Evolutionary conservation across 2,329 filamentous ascomycete genomes (phyloP).

Genomic region (Cytospora piceae): DNA sequence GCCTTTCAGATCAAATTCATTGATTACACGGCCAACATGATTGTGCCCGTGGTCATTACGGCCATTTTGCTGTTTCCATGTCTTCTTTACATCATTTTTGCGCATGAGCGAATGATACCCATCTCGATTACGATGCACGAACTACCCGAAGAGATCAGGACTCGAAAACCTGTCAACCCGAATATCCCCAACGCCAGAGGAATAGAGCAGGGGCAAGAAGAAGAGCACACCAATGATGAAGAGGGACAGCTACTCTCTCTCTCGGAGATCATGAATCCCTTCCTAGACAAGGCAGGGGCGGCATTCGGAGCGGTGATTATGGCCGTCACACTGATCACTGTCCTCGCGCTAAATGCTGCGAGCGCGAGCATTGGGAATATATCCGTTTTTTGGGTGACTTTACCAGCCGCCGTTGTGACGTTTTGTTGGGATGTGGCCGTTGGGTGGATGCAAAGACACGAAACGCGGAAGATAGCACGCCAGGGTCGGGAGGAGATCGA

Average conservation of each 20-base stretch:
- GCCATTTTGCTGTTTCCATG: constrained; percentile 71
- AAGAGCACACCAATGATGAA: constrained; percentile 49
- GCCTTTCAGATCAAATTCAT: constrained; percentile 75
- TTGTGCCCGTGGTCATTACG: constrained; percentile 71
- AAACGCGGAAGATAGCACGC: constrained; percentile 65
- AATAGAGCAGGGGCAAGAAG: constrained; percentile 56
- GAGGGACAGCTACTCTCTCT: constrained; percentile 61
- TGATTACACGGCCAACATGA: constrained; percentile 76
- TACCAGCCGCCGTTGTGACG: constrained; percentile 70
- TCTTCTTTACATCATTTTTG: constrained; percentile 70
- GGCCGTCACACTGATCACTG: constrained; percentile 66
- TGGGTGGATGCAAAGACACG: constrained; percentile 65
- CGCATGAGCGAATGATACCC: constrained; percentile 66
- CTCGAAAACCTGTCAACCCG: constrained; percentile 66
- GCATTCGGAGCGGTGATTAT: constrained; percentile 68
- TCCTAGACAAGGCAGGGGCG: constrained; percentile 68
- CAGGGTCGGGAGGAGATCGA: constrained; percentile 56
- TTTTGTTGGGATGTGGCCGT: constrained; percentile 67
- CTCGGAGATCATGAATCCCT: constrained; percentile 77
- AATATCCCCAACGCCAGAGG: constrained; percentile 70
- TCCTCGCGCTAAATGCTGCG: constrained; percentile 68
- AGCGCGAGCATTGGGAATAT: constrained; percentile 52
- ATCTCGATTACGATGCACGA: constrained; percentile 69
- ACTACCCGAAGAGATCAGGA: constrained; percentile 60
- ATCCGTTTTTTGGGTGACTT: constrained; percentile 69